These are phyloP conservation scores for Solanum verrucosum DNA, from an alignment of 257 asterid genomes.

Conservation along the genomic window DNA sequence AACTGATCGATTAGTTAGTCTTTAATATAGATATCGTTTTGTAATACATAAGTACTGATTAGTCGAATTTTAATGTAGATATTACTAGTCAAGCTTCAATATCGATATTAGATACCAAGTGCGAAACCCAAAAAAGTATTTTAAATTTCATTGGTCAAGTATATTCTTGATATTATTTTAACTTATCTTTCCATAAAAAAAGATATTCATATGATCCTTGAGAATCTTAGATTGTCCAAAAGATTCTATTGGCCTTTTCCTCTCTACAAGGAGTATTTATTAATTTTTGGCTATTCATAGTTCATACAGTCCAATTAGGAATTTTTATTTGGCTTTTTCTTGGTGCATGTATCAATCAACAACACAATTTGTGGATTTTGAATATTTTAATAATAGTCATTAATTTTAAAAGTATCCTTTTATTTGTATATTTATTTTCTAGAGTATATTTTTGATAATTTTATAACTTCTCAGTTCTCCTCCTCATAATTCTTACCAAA, in stretches of 20 bases:
- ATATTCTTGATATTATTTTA: background rate
- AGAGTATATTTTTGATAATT: background rate
- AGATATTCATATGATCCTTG: background rate
- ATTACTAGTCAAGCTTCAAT: too few relatives aligned
- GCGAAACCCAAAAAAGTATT: background rate
- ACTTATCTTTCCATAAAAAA: background rate
- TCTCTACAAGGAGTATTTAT: background rate
- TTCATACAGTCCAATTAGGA: background rate
- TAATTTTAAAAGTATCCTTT: background rate
- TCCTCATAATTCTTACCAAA: background rate
- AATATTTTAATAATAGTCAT: background rate
- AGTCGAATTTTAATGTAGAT: background rate
- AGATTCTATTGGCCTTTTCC: background rate
- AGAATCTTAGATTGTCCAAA: background rate
- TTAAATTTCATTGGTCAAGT: background rate
- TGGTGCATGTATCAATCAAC: background rate
- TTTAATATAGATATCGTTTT: too few relatives aligned
- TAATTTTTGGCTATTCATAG: background rate
- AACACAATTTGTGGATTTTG: background rate
- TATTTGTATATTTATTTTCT: background rate
- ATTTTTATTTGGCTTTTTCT: background rate
- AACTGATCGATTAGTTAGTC: too few relatives aligned
- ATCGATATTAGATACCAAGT: too few relatives aligned
- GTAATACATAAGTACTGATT: accelerated
- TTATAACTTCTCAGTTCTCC: background rate